Conservation (phyloP, 2,329 filamentous ascomycete genomes). For the Colletotrichum sojae region DNA sequence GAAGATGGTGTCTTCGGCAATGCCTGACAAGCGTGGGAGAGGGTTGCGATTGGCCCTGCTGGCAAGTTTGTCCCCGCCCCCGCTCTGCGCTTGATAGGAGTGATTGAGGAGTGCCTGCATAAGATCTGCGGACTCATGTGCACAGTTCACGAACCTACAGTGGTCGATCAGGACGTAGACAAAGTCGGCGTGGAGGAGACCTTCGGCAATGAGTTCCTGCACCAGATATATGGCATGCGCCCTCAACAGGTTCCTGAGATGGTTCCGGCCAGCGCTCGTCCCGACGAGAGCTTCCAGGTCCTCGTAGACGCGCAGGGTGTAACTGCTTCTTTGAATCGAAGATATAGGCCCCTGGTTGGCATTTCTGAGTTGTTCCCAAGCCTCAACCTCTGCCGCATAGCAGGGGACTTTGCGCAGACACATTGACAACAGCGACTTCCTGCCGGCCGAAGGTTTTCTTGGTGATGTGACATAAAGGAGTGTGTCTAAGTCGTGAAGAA, state of each 20-base stretch:
- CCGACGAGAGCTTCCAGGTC: conserved; percentile 62
- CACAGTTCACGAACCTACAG: conserved; percentile 53
- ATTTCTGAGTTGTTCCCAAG: conserved; percentile 55
- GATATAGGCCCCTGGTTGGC: conserved; percentile 54
- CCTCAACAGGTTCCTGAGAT: conserved; percentile 60
- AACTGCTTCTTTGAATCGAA: conserved; percentile 52
- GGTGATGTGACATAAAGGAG: conserved; percentile 48
- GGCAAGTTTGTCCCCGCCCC: background rate
- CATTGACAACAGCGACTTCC: conserved; percentile 62
- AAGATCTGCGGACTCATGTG: conserved; percentile 58
- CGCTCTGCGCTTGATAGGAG: conserved; percentile 42
- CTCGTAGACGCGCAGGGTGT: conserved; percentile 62
- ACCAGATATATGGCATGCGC: conserved; percentile 62
- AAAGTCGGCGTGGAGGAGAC: conserved; percentile 58
- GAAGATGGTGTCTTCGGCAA: background rate
- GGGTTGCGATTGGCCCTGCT: background rate
- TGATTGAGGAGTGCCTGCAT: conserved; percentile 52
- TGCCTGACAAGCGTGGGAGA: background rate
- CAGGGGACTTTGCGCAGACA: conserved; percentile 64
- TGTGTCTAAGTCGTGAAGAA: conserved; percentile 50
- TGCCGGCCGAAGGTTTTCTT: background rate
- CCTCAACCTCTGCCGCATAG: conserved; percentile 62
- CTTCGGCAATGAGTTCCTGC: conserved; percentile 56
- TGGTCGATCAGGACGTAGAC: conserved; percentile 57
- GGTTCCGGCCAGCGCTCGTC: conserved; percentile 58